These are phyloP conservation scores for Tillandsia fasciculata DNA, from an alignment of 176 grass and related monocot species.

Conservation along the genomic window DNA sequence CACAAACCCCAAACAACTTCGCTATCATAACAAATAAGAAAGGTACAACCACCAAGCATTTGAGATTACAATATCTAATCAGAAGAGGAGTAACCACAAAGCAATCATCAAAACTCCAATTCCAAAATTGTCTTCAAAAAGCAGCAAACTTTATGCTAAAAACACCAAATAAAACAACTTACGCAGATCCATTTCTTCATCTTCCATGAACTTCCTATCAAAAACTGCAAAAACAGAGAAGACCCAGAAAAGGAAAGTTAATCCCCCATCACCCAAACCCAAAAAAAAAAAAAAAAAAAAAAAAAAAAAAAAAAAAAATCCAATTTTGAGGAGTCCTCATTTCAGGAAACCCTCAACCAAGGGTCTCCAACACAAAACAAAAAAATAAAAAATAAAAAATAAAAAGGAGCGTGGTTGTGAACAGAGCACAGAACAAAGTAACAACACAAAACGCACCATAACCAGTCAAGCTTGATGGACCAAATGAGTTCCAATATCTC, in stretches of 20 bases:
- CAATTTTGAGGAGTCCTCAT: background rate
- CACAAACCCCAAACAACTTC: background rate
- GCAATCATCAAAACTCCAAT: background rate
- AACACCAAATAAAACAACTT: conserved; percentile 13
- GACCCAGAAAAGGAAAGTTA: conserved; percentile 15
- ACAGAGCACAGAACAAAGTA: too few species aligned
- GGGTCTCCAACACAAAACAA: background rate
- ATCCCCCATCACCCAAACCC: background rate
- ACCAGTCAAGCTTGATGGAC: too few species aligned
- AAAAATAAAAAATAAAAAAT: background rate
- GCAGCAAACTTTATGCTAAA: background rate
- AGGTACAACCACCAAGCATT: background rate
- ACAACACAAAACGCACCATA: too few species aligned
- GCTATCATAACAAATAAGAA: background rate
- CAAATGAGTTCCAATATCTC: too few species aligned
- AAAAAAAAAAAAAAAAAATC: conserved; percentile 7
- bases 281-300: conserved; percentile 11
- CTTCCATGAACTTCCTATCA: conserved; percentile 12
- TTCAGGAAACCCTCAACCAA: background rate
- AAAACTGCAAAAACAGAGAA: conserved; percentile 17
- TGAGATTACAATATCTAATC: background rate
- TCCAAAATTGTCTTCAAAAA: background rate
- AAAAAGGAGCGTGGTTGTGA: background rate
- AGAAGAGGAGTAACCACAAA: background rate
- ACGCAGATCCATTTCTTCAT: conserved; percentile 21